Conservation (phyloP, 805 yeast genomes). For the Barnettozyma sucrosica region DNA sequence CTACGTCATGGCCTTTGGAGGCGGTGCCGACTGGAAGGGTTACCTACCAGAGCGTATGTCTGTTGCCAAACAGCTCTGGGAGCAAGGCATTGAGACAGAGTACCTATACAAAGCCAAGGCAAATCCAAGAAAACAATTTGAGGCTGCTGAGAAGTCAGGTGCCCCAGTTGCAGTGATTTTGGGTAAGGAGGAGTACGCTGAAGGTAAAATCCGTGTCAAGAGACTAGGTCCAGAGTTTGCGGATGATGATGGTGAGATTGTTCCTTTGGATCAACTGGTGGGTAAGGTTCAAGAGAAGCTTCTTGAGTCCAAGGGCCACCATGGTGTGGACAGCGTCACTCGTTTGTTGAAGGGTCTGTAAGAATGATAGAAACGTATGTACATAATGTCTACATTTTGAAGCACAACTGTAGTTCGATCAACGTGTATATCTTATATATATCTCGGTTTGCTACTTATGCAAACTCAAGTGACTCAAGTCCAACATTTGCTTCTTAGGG, state of each 20-base stretch:
- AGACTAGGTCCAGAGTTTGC: constrained; percentile 82
- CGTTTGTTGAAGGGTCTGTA: constrained; percentile 55
- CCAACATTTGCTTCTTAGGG: constrained; percentile 2
- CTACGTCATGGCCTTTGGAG: constrained; percentile 96
- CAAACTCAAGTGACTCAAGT: constrained; percentile 1
- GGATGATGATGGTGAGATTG: constrained; percentile 80
- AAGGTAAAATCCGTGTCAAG: constrained; percentile 81
- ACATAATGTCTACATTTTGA: not conserved
- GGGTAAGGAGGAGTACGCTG: constrained; percentile 85
- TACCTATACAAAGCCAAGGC: constrained; percentile 90
- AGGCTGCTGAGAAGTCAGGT: constrained; percentile 94
- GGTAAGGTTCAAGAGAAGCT: constrained; percentile 45
- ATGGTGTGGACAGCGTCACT: constrained; percentile 59
- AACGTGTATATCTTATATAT: not conserved
- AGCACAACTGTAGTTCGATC: too few relatives aligned
- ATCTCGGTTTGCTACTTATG: not conserved
- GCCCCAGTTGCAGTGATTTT: constrained; percentile 86
- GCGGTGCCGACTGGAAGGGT: constrained; percentile 95
- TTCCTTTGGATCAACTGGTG: constrained; percentile 57
- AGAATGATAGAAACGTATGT: not conserved
- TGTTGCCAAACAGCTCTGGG: constrained; percentile 80
- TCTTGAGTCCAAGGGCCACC: constrained; percentile 39
- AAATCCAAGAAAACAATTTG: constrained; percentile 93
- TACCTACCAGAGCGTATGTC: constrained; percentile 88
- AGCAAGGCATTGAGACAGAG: constrained; percentile 83